Evolutionary conservation across 352 stramenopile species (phyloP).

Genomic region (Phytopythium ostracodes): DNA sequence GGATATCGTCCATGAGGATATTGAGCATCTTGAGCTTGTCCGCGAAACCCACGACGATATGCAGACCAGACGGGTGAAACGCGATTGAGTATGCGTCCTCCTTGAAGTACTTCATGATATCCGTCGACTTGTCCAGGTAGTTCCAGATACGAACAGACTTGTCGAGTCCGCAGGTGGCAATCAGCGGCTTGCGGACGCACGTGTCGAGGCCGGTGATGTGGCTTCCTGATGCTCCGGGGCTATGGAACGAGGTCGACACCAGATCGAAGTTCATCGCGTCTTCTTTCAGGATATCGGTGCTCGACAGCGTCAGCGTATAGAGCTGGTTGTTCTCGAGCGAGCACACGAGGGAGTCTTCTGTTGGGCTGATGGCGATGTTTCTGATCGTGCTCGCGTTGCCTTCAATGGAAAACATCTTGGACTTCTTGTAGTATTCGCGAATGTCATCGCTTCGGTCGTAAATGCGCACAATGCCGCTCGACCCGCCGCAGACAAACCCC

Average conservation of each 20-base stretch:
- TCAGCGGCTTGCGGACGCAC: constrained; percentile 89
- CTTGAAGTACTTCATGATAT: constrained; percentile 91
- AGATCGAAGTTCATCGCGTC: constrained; percentile 93
- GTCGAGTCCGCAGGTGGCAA: constrained; percentile 90
- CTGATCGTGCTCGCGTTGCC: constrained; percentile 75
- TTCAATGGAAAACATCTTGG: constrained; percentile 87
- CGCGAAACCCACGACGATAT: constrained; percentile 89
- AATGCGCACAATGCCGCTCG: constrained; percentile 68
- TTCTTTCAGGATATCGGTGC: constrained; percentile 91
- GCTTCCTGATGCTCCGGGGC: constrained; percentile 47
- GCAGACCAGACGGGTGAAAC: constrained; percentile 89
- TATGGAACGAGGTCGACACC: constrained; percentile 87
- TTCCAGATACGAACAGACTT: constrained; percentile 93
- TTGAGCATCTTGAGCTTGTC: constrained; percentile 94
- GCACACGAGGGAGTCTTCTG: constrained; percentile 87
- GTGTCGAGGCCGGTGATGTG: constrained; percentile 92
- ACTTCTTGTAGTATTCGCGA: constrained; percentile 89
- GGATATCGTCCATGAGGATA: constrained; percentile 93
- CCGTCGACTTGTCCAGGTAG: constrained; percentile 89
- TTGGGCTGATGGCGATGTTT: constrained; percentile 85
- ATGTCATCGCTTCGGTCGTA: constrained; percentile 84
- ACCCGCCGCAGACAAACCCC: constrained; percentile 81
- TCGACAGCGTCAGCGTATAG: constrained; percentile 89
- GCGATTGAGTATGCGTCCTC: constrained; percentile 87
- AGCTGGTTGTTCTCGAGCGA: constrained; percentile 88